Percentiles rank a stretch among this genome's conserved stretches.
Conservation (phyloP, 139 green algal genomes). For the Chlamydomonas sp. region DNA sequence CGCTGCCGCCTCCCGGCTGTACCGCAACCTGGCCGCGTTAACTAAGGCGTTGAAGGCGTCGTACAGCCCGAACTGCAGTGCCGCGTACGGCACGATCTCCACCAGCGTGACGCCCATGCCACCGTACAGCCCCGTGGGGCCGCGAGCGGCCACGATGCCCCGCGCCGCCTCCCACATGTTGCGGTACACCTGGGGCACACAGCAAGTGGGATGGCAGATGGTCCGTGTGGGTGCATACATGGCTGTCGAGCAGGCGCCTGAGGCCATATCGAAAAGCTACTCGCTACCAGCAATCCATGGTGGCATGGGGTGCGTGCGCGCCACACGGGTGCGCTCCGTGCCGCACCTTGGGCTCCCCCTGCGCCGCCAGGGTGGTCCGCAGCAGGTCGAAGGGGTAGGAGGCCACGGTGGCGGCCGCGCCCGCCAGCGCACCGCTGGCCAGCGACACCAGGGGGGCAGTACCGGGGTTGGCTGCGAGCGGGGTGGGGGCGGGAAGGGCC, state of each 20-base stretch:
- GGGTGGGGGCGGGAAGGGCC: background rate
- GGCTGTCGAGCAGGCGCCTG: background rate
- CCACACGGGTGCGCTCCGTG: background rate
- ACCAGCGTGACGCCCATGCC: constrained; percentile 92
- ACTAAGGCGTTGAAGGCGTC: constrained; percentile 78
- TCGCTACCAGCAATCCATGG: too few relatives aligned
- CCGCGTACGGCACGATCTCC: constrained; percentile 98
- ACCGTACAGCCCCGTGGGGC: constrained; percentile 74
- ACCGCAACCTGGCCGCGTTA: background rate
- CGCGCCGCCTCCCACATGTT: constrained; percentile 73
- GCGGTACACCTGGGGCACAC: constrained; percentile 73
- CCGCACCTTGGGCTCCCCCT: constrained; percentile 91
- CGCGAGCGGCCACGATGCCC: constrained; percentile 42
- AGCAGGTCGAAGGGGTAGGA: constrained; percentile 99
- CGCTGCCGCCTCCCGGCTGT: constrained; percentile 1
- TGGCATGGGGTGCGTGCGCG: too few relatives aligned
- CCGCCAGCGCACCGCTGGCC: constrained; percentile 85
- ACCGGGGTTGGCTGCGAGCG: constrained; percentile 22
- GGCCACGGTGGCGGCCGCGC: constrained; percentile 87
- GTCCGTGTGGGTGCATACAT: background rate
- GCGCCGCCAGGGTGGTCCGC: constrained; percentile 93
- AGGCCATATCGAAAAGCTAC: background rate
- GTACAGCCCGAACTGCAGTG: constrained; percentile 97
- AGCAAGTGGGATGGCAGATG: too few relatives aligned
- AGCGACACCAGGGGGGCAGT: constrained; percentile 77